Base-by-base conservation (phyloP, 2,329 filamentous ascomycete species). In the Colletotrichum viniferum region DNA sequence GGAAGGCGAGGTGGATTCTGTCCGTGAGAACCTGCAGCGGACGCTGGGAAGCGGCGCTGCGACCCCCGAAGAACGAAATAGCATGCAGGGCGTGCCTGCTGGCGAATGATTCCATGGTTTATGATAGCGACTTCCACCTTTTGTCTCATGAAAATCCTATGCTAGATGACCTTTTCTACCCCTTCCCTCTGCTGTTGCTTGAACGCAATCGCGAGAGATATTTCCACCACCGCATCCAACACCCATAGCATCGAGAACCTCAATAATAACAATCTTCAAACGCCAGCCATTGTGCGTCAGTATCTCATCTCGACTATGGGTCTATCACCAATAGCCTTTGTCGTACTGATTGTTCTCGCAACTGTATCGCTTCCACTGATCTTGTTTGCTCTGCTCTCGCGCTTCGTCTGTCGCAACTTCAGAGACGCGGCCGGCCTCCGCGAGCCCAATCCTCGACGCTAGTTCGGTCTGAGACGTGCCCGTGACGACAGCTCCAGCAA, bases 11-110 rank as follows among this genome's bases (percentile, higher is more conserved):
- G 84, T 93, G 14, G 88, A 91, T 62, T 86, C 87, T 4, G 86
- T 92, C 48, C 92, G 91, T 80, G 88, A 91, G 69, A 91, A 91
- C 73, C 84, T 94, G 18, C 83, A 88, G 64, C 88, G 89, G 77
- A 91, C 89, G 18, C 79, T 90, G 55, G 86, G 82, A 62, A 80
- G 81, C 48, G 78, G 56, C 43, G 9, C 58, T 5, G 70, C 36
- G 18, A 73, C 70, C 36, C 81, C 34, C 84, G 72, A 77, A 34
- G n/a, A 70, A 43, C 71, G 62, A 30, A 63, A n/a, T 26, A 74
- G 71, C 61, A 70, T 63, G 21, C 74, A 74, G 71, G 67, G 66
- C 43, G 73, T 76, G 63, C 69, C 58, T 71, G 65, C 66, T 16
- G 38, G 71, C 10, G 74, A 76, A 38, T 75, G 52, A 76, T 43